Base-by-base conservation (phyloP, 257 asterid genomes). In the Verbascum thapsus region DNA sequence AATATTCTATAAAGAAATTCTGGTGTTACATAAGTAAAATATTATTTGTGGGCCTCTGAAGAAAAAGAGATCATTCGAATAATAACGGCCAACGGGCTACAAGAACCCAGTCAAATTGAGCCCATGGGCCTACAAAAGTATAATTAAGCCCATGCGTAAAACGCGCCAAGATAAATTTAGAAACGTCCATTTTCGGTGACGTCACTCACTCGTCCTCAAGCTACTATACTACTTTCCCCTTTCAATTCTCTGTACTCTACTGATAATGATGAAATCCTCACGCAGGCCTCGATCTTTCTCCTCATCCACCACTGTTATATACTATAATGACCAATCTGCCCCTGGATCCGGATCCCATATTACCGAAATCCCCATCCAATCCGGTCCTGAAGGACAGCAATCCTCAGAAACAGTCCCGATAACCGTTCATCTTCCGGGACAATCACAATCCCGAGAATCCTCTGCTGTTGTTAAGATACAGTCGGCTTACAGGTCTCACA, bases 391-490 rank as follows among this genome's bases (percentile, higher is more conserved):
- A 22, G 74, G 53, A 8, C 68, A 16, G 7, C 80, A 69, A 1
- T 30, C 75, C 7, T 18, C 76, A 4, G 42, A 64, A 44, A 13
- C 74, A 23, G 53, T 66, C 37, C 68, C 78, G 5, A 44, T 68
- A 6, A 64, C 74, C 38, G 72, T 74, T 58, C 77, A 49, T 34
- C 68, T 70, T 37, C 69, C 76, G 10, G 47, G 58, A 2, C 69
- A 8, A 22, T 30, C 58, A 41, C 66, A 32, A 68, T 51, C 72
- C 32, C 65, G 48, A 8, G 76, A 74, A 57, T 54, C 72, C 10
- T 44, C 69, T 3, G 92, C 94, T 7, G 95, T 86, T 42, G 71
- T 75, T 30, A 85, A 55, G 81, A 86, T 91, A 66, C 96, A 88
- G 66, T 73, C 98, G 1, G 83, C 83, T 54, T 88, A 81, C 72